These are phyloP conservation scores for Naganishia sp. DNA, from an alignment of 1,284 basidiomycete genomes.

Conservation along the genomic window DNA sequence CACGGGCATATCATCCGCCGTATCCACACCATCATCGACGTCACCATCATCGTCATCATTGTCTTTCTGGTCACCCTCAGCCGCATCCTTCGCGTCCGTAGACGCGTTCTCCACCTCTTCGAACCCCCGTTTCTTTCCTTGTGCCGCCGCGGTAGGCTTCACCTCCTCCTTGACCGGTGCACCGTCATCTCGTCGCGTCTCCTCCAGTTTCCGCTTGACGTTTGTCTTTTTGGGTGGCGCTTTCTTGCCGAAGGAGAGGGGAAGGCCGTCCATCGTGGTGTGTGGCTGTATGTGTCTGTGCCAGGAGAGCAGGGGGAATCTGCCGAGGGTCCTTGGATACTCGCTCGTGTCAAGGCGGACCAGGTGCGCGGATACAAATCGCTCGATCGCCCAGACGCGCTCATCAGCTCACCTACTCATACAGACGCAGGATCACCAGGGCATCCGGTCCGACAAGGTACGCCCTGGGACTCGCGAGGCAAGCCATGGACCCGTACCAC, in stretches of 20 bases:
- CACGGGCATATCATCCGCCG: constrained; percentile 54
- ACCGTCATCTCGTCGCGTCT: constrained; percentile 44
- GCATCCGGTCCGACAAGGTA: too few species aligned
- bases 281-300: not conserved
- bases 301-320: too few species aligned
- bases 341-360: too few species aligned
- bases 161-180: not conserved
- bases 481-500: not conserved
- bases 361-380: too few species aligned
- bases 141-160: not conserved
- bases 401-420: too few species aligned
- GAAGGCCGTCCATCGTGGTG: constrained; percentile 49
- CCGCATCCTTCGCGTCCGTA: not conserved
- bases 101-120: constrained; percentile 23
- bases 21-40: constrained; percentile 38
- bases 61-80: constrained; percentile 8
- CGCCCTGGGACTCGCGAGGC: too few species aligned
- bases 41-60: constrained; percentile 39
- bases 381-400: too few species aligned
- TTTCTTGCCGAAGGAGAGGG: constrained; percentile 56
- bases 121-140: constrained; percentile 3
- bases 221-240: constrained; percentile 40
- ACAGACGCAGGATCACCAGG: too few species aligned
- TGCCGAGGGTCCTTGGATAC: too few species aligned
- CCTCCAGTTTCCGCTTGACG: constrained; percentile 47